These are phyloP conservation scores for Ophiostoma triangulosporum DNA, from an alignment of 2,329 filamentous ascomycete genomes.

Conservation along the genomic window DNA sequence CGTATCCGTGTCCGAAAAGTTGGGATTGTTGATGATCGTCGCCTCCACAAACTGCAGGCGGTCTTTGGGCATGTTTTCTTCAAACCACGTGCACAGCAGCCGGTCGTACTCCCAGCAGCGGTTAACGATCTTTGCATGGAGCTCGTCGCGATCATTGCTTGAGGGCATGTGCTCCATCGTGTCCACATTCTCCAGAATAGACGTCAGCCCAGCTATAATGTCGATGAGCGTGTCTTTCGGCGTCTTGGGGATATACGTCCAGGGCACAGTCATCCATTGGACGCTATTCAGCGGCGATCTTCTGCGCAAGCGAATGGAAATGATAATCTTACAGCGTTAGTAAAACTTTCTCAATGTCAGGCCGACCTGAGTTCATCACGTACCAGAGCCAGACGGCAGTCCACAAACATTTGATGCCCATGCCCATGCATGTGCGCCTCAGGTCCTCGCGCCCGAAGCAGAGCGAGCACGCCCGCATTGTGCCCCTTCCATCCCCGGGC, in stretches of 20 bases:
- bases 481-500: slow-evolving; percentile 14
- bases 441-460: slow-evolving; percentile 11
- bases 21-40: not conserved
- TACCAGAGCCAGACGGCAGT: slow-evolving; percentile 13
- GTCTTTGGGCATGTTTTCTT: slow-evolving; percentile 6
- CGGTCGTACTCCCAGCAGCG: slow-evolving; percentile 10
- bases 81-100: slow-evolving; percentile 12
- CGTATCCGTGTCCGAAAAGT: not conserved
- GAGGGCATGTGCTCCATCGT: not conserved
- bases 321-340: slow-evolving; percentile 11
- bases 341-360: no score
- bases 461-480: slow-evolving; percentile 12
- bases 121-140: not conserved
- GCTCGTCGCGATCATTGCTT: not conserved
- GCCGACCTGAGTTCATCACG: no score
- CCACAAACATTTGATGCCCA: slow-evolving; percentile 15
- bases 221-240: slow-evolving; percentile 14
- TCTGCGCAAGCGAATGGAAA: slow-evolving; percentile 10
- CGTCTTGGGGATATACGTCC: slow-evolving; percentile 11
- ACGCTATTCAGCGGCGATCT: slow-evolving; percentile 9
- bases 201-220: slow-evolving; percentile 13
- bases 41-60: slow-evolving; percentile 2
- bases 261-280: slow-evolving; percentile 15
- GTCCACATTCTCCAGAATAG: slow-evolving; percentile 14
- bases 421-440: slow-evolving; percentile 12